phyloP scores from a whole-genome alignment of 805 yeast species.

The Blastobotrys attinorum region DNA sequence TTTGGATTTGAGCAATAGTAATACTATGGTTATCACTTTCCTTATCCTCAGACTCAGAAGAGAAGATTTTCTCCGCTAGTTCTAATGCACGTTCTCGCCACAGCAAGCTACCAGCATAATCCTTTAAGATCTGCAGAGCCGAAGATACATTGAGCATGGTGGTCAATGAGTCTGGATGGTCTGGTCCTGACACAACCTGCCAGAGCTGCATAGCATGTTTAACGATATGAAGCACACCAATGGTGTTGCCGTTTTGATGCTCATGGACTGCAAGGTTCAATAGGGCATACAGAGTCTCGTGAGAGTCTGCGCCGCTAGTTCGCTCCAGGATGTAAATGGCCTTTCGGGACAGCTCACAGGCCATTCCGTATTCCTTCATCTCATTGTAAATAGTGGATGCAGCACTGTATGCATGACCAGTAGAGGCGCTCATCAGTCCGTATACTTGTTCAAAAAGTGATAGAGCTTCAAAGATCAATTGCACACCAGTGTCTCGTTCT shows the following conservation, averaged over 20 bases:
- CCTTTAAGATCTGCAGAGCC: slow-evolving; percentile 46
- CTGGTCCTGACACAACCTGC: slow-evolving; percentile 47
- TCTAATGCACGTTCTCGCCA: slow-evolving; percentile 49
- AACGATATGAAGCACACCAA: slow-evolving; percentile 56
- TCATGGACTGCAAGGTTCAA: slow-evolving; percentile 72
- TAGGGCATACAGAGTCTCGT: slow-evolving; percentile 63
- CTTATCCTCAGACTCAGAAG: slow-evolving; percentile 36
- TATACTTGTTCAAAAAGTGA: slow-evolving; percentile 74
- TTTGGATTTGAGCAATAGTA: slow-evolving; percentile 56
- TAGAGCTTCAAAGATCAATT: slow-evolving; percentile 60
- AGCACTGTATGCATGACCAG: slow-evolving; percentile 59
- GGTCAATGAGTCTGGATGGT: slow-evolving; percentile 64
- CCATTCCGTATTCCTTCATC: slow-evolving; percentile 46
- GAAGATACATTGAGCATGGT: slow-evolving; percentile 55
- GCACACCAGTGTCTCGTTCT: slow-evolving; percentile 44
- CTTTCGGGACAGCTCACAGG: slow-evolving; percentile 57
- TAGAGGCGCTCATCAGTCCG: slow-evolving; percentile 72
- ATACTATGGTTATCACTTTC: too few relatives aligned
- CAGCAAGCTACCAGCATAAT: slow-evolving; percentile 40
- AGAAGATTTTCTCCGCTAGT: slow-evolving; percentile 44
- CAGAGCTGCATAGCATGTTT: slow-evolving; percentile 53
- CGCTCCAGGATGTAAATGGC: slow-evolving; percentile 73
- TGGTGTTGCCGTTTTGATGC: slow-evolving; percentile 46
- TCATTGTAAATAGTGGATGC: slow-evolving; percentile 64
- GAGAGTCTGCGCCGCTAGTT: slow-evolving; percentile 69